Conservation (phyloP, 352 stramenopile genomes). For the Phytophthora pluvialis region DNA sequence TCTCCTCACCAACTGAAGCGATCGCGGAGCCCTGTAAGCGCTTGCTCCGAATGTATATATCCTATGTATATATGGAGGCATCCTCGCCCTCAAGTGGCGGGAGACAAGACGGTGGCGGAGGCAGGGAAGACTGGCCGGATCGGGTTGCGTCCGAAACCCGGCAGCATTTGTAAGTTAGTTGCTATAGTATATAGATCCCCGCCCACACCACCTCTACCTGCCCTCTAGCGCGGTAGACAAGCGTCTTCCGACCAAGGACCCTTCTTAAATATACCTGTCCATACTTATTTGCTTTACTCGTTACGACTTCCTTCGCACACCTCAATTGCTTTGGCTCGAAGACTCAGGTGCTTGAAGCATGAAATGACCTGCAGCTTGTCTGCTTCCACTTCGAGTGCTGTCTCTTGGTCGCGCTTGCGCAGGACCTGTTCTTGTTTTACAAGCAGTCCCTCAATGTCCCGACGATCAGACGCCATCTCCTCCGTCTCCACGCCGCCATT, state of each 20-base stretch:
- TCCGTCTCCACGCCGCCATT: slow-evolving; percentile 40
- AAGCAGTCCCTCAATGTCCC: slow-evolving; percentile 55
- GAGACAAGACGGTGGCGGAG: slow-evolving; percentile 13
- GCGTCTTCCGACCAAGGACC: slow-evolving; percentile 7
- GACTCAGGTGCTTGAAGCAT: slow-evolving; percentile 71
- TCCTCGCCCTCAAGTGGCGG: slow-evolving; percentile 12
- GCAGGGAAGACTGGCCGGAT: slow-evolving; percentile 30
- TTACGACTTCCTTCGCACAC: neutral
- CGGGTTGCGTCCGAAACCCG: slow-evolving; percentile 6
- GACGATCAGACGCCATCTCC: slow-evolving; percentile 54
- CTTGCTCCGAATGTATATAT: slow-evolving; percentile 50
- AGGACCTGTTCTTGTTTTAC: slow-evolving; percentile 49
- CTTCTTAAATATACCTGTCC: slow-evolving; percentile 34
- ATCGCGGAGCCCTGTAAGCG: slow-evolving; percentile 24
- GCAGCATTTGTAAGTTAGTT: slow-evolving; percentile 52
- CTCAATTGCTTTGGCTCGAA: slow-evolving; percentile 51
- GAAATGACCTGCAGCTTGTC: slow-evolving; percentile 71
- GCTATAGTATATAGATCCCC: slow-evolving; percentile 46
- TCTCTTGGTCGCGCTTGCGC: slow-evolving; percentile 49
- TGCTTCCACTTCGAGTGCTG: slow-evolving; percentile 36
- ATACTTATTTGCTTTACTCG: slow-evolving; percentile 25
- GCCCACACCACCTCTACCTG: neutral
- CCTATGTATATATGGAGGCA: slow-evolving; percentile 41
- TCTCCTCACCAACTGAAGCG: slow-evolving; percentile 44
- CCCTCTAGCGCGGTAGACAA: neutral